These are phyloP conservation scores for Lyophyllum semitale DNA, from an alignment of 768 basidiomycete genomes.

Conservation along the genomic window DNA sequence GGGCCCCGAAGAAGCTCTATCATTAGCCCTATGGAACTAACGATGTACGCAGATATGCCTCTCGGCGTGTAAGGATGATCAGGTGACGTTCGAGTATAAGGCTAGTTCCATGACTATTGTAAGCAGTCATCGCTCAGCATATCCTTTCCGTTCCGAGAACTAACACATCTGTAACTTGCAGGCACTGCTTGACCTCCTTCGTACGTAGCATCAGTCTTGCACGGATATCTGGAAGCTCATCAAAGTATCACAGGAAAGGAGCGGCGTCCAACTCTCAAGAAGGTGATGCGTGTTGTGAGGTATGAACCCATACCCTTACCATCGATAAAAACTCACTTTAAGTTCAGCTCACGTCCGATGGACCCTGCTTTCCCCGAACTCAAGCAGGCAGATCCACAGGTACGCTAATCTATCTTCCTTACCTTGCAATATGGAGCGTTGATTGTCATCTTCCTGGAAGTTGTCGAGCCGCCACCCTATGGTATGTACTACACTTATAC, in stretches of 20 bases:
- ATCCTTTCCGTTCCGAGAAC: neutral
- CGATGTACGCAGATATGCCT: neutral
- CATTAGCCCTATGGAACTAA: neutral
- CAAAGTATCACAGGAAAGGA: neutral
- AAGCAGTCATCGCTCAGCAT: neutral
- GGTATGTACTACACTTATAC: neutral
- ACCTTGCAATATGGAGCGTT: too few relatives aligned
- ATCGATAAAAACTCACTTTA: neutral
- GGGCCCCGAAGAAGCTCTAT: neutral
- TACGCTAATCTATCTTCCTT: too few relatives aligned
- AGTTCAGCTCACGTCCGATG: neutral
- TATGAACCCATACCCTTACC: neutral
- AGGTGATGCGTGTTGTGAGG: neutral
- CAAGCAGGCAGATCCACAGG: too few relatives aligned
- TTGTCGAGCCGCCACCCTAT: neutral
- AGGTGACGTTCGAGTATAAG: neutral
- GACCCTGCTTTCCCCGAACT: neutral
- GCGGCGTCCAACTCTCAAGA: slow-evolving; percentile 2
- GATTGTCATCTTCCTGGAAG: neutral
- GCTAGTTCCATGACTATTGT: slow-evolving; percentile 1
- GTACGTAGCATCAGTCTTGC: neutral
- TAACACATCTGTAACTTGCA: neutral
- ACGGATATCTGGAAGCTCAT: too few relatives aligned
- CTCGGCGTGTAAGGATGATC: slow-evolving; percentile 4
- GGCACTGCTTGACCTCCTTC: neutral